Percentiles rank a stretch among this genome's conserved stretches.
phyloP scores from a whole-genome alignment of 352 stramenopile species.

The Globisporangium cystogenes region DNA sequence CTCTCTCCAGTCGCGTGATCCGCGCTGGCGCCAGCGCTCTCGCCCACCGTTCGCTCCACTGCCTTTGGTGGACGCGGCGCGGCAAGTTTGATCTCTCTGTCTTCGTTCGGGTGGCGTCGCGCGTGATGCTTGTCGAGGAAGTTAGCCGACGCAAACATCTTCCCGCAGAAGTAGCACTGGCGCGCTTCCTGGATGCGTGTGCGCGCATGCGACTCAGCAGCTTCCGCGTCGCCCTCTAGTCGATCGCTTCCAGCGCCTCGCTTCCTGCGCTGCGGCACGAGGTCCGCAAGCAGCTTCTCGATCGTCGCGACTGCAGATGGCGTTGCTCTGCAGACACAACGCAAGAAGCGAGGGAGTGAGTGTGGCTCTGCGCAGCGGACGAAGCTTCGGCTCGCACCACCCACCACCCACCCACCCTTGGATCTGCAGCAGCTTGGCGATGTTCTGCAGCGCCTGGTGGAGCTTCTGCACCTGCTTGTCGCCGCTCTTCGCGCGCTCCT shows the following conservation, averaged over 20 bases:
- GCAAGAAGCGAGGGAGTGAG: not conserved
- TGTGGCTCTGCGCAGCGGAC: no score
- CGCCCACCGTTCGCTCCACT: not conserved
- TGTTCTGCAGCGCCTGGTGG: slow-evolving; percentile 70
- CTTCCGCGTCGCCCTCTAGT: slow-evolving; percentile 1
- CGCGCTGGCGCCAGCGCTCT: not conserved
- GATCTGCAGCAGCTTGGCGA: slow-evolving; percentile 66
- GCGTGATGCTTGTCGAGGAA: slow-evolving; percentile 66
- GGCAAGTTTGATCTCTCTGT: slow-evolving; percentile 9
- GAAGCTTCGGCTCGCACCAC: no score
- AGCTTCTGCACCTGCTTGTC: slow-evolving; percentile 69
- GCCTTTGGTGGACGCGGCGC: not conserved
- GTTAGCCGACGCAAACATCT: slow-evolving; percentile 54
- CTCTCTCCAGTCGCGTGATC: slow-evolving; percentile 7
- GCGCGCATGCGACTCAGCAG: not conserved
- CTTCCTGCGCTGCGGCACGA: slow-evolving; percentile 24
- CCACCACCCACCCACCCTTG: slow-evolving; percentile 31
- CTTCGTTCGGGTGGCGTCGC: slow-evolving; percentile 35
- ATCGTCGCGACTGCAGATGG: slow-evolving; percentile 51
- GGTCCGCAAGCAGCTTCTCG: slow-evolving; percentile 41
- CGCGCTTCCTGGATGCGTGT: slow-evolving; percentile 33
- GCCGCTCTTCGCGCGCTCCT: slow-evolving; percentile 29
- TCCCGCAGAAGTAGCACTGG: slow-evolving; percentile 55
- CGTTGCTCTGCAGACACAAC: slow-evolving; percentile 26
- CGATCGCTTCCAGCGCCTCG: slow-evolving; percentile 2